Conservation (phyloP, 176 grass and related monocot species). For the Panicum miliaceum region DNA sequence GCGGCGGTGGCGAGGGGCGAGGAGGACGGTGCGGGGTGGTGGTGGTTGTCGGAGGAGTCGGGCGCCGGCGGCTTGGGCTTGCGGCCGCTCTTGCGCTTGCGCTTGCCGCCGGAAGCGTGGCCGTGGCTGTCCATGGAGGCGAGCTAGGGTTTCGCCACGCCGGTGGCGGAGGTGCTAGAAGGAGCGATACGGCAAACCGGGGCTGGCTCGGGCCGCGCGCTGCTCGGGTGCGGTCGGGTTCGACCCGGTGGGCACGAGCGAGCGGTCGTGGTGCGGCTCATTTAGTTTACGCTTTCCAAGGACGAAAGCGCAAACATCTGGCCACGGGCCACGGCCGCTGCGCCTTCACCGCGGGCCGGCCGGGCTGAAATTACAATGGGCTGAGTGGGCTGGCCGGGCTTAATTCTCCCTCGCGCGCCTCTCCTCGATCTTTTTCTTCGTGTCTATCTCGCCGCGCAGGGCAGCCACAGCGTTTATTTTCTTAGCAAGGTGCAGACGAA, state of each 20-base stretch:
- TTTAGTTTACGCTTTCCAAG: neutral
- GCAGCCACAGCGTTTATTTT: too few relatives aligned
- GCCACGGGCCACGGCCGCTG: neutral
- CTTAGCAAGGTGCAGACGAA: too few relatives aligned
- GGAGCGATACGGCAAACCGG: neutral
- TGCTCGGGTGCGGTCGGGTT: neutral
- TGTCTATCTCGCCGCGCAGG: too few relatives aligned
- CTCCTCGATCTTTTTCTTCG: neutral
- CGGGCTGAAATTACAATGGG: neutral
- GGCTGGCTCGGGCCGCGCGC: neutral
- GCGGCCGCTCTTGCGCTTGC: conserved; percentile 65
- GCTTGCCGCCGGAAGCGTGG: conserved; percentile 42
- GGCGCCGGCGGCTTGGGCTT: conserved; percentile 40
- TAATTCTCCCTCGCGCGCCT: too few relatives aligned
- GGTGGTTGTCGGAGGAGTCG: conserved; percentile 18
- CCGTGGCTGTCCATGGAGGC: conserved; percentile 52
- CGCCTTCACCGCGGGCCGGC: too few relatives aligned
- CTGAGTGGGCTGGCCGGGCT: neutral
- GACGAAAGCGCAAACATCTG: neutral
- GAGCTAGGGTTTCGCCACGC: conserved; percentile 56
- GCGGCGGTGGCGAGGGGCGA: conserved; percentile 35
- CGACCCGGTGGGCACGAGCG: neutral
- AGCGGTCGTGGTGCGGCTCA: neutral
- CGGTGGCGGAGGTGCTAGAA: conserved; percentile 10
- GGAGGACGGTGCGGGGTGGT: conserved; percentile 12